phyloP scores from a whole-genome alignment of 495 filamentous ascomycete species.

The Corynascus novoguineensis region DNA sequence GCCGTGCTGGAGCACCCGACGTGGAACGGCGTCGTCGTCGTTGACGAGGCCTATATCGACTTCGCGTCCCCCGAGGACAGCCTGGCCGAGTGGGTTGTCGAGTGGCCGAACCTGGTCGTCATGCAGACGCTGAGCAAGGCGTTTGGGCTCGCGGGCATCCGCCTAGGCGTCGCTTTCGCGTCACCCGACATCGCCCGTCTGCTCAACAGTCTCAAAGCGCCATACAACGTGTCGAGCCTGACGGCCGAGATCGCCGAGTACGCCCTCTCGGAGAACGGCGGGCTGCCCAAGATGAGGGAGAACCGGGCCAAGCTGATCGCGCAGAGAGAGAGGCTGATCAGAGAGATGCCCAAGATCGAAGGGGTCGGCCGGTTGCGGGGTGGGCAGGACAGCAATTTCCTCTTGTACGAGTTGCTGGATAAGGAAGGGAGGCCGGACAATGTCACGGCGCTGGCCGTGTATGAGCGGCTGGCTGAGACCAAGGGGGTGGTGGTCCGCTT shows the following conservation, averaged over 20 bases:
- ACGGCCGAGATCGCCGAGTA: conserved; percentile 75
- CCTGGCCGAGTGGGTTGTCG: conserved; percentile 86
- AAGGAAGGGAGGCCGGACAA: conserved; percentile 70
- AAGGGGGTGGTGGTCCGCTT: conserved; percentile 90
- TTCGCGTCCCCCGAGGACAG: conserved; percentile 75
- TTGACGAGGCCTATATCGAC: conserved; percentile 97
- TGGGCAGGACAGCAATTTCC: conserved; percentile 76
- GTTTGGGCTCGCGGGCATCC: conserved; percentile 90
- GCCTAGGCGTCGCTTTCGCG: conserved; percentile 64
- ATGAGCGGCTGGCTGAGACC: conserved; percentile 78
- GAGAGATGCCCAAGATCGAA: conserved; percentile 64
- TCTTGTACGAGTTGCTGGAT: conserved; percentile 83
- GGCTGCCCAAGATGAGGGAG: conserved; percentile 63
- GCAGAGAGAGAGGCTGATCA: conserved; percentile 71
- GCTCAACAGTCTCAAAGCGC: conserved; percentile 88
- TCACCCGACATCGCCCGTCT: conserved; percentile 55
- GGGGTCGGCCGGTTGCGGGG: conserved; percentile 80
- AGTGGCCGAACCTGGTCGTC: conserved; percentile 94
- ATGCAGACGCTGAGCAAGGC: conserved; percentile 98
- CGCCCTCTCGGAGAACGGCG: conserved; percentile 54
- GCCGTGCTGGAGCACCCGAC: conserved; percentile 75
- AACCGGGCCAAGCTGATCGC: conserved; percentile 62
- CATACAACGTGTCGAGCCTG: conserved; percentile 86
- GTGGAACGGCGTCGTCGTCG: conserved; percentile 90
- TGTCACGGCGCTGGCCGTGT: conserved; percentile 65